These are phyloP conservation scores for Quercus lobata DNA, from an alignment of 331 rosid genomes.

Conservation along the genomic window DNA sequence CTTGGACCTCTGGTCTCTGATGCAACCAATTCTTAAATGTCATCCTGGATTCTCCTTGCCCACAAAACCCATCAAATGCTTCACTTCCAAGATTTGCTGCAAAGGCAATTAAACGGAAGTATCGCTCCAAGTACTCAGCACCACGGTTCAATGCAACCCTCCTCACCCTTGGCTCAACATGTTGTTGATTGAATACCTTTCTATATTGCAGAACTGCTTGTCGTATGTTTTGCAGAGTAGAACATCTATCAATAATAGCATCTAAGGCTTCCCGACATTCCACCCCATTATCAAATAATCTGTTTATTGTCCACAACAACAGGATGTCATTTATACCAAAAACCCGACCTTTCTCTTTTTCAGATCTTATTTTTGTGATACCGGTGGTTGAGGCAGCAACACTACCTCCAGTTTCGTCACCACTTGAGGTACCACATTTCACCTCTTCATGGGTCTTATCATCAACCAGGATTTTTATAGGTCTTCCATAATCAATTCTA, in stretches of 20 bases:
- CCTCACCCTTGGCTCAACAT: conserved; percentile 86
- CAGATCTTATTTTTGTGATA: conserved; percentile 25
- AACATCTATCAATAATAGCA: conserved; percentile 80
- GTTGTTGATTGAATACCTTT: conserved; percentile 78
- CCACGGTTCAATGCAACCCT: conserved; percentile 92
- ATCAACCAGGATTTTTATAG: conserved; percentile 55
- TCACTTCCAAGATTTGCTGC: conserved; percentile 97
- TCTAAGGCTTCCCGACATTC: conserved; percentile 85
- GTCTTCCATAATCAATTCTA: conserved; percentile 74
- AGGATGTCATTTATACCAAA: conserved; percentile 86
- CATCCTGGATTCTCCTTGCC: conserved; percentile 70
- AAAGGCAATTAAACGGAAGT: conserved; percentile 87
- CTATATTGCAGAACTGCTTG: conserved; percentile 72
- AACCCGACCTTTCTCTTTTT: conserved; percentile 41
- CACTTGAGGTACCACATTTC: conserved; percentile 66
- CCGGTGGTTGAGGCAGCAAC: conserved; percentile 26
- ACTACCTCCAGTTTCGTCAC: conserved; percentile 53
- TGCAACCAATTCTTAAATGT: conserved; percentile 89
- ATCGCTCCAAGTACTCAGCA: conserved; percentile 89
- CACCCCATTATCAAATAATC: conserved; percentile 83
- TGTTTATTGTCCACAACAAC: conserved; percentile 76
- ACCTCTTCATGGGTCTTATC: conserved; percentile 42
- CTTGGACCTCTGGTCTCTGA: conserved; percentile 88
- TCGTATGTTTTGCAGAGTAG: conserved; percentile 84
- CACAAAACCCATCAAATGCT: conserved; percentile 87